Evolutionary conservation across 2,329 filamentous ascomycete genomes (phyloP).

Genomic region (Talaromyces islandicus): DNA sequence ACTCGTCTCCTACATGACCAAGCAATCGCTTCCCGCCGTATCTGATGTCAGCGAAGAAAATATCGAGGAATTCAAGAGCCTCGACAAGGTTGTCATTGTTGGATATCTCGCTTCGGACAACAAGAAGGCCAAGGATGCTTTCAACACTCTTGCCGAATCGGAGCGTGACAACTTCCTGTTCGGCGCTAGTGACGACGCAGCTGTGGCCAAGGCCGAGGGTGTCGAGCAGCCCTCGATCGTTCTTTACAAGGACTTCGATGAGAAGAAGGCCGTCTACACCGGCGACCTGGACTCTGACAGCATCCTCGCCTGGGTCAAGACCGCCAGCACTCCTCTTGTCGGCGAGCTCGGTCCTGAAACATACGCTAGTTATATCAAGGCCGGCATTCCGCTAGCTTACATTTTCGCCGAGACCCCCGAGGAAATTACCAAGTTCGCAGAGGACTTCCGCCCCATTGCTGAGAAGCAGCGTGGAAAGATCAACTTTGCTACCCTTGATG

Average conservation of each 20-base stretch:
- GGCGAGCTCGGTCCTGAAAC: conserved; percentile 97
- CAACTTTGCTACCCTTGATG: conserved; percentile 98
- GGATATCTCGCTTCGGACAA: conserved; percentile 76
- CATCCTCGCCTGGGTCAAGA: conserved; percentile 78
- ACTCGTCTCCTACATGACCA: conserved; percentile 87
- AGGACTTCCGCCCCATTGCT: conserved; percentile 76
- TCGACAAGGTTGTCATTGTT: conserved; percentile 93
- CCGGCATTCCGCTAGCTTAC: conserved; percentile 89
- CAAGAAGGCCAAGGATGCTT: conserved; percentile 83
- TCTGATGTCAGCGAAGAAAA: conserved; percentile 75
- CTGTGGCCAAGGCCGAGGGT: conserved; percentile 81
- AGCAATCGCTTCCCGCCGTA: conserved; percentile 91
- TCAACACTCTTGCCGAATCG: conserved; percentile 63
- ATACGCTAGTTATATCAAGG: conserved; percentile 87
- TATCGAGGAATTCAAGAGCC: conserved; percentile 92
- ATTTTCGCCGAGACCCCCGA: conserved; percentile 92
- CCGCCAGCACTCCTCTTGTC: conserved; percentile 78
- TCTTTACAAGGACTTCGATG: conserved; percentile 96
- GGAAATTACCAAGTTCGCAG: conserved; percentile 74
- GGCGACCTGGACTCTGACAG: conserved; percentile 76
- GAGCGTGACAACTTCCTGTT: conserved; percentile 91
- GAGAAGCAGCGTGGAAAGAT: conserved; percentile 88
- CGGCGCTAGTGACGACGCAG: conserved; percentile 76
- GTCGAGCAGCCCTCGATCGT: conserved; percentile 82
- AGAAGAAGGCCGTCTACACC: conserved; percentile 81